Conservation (phyloP, 2,329 filamentous ascomycete genomes). For the Epichloe uncinata region DNA sequence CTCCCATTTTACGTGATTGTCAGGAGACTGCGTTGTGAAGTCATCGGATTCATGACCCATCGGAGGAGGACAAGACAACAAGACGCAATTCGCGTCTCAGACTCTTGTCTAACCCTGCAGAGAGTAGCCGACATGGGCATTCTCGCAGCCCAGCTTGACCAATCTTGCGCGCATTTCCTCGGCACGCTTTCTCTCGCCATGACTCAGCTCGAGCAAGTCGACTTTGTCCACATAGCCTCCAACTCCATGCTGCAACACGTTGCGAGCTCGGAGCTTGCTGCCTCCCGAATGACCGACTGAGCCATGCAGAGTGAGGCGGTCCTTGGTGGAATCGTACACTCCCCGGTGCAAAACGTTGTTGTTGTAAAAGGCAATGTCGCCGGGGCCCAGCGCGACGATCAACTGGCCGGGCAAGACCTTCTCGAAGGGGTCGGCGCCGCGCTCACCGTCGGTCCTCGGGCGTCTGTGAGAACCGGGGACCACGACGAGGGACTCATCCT, state of each 20-base stretch:
- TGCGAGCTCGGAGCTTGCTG: conserved; percentile 46
- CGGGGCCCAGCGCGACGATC: conserved; percentile 52
- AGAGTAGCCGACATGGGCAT: conserved; percentile 51
- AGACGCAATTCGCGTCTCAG: too few species aligned
- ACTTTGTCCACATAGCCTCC: conserved; percentile 50
- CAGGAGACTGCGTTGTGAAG: too few species aligned
- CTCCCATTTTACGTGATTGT: too few species aligned
- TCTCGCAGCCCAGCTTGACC: conserved; percentile 46
- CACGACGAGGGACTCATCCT: conserved; percentile 60
- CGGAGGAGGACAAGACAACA: too few species aligned
- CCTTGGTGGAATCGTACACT: conserved; percentile 43
- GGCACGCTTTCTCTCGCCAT: conserved; percentile 34
- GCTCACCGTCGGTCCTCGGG: conserved; percentile 56
- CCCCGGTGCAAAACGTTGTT: conserved; percentile 77
- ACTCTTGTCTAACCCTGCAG: conserved; percentile 31
- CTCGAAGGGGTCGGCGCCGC: conserved; percentile 53
- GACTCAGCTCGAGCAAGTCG: conserved; percentile 37
- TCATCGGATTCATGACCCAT: too few species aligned
- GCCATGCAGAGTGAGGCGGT: conserved; percentile 60
- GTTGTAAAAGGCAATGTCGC: conserved; percentile 73
- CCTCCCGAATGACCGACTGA: conserved; percentile 50
- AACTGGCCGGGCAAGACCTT: conserved; percentile 47
- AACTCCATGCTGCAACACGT: conserved; percentile 64
- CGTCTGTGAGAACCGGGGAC: conserved; percentile 65
- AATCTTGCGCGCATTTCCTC: conserved; percentile 51